A percentile compares a stretch with the other conserved stretches of the same genome.
phyloP scores from a whole-genome alignment of 192 early-diverging fungal genomes.

The Backusella circina region DNA sequence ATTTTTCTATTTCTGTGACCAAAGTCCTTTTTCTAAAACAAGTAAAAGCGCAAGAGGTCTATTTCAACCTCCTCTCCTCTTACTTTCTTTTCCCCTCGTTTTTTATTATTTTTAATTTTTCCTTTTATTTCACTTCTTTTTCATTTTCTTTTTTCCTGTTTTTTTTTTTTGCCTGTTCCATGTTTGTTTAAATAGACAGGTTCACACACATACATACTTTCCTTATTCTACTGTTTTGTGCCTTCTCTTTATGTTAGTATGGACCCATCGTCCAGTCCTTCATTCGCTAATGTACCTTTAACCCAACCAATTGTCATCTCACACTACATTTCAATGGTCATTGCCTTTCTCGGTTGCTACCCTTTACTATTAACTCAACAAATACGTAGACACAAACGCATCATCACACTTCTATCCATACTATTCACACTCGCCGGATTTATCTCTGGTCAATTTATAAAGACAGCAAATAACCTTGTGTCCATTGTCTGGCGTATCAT shows the following conservation, averaged over 20 bases:
- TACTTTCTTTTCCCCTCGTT: not conserved
- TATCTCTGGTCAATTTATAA: slow-evolving; percentile 8
- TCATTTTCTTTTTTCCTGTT: too few species aligned
- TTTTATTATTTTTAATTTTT: not conserved
- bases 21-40: not conserved
- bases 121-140: not conserved
- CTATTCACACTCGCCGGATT: slow-evolving; percentile 10
- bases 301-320: slow-evolving; percentile 41
- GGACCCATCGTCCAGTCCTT: slow-evolving; percentile 4
- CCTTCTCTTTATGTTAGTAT: slow-evolving; percentile 5
- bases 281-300: slow-evolving; percentile 26
- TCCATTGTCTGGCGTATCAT: not conserved
- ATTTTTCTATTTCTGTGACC: not conserved
- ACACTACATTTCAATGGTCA: slow-evolving; percentile 40
- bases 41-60: not conserved
- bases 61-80: slow-evolving; percentile 1
- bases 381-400: slow-evolving; percentile 8
- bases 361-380: slow-evolving; percentile 38
- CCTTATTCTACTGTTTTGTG: not conserved
- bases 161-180: not conserved
- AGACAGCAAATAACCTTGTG: not conserved
- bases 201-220: too few species aligned
- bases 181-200: not conserved
- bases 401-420: not conserved
- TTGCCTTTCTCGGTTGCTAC: slow-evolving; percentile 35